These are phyloP conservation scores for Colletotrichum euphorbiae DNA, from an alignment of 2,329 filamentous ascomycete species.

Conservation along the genomic window DNA sequence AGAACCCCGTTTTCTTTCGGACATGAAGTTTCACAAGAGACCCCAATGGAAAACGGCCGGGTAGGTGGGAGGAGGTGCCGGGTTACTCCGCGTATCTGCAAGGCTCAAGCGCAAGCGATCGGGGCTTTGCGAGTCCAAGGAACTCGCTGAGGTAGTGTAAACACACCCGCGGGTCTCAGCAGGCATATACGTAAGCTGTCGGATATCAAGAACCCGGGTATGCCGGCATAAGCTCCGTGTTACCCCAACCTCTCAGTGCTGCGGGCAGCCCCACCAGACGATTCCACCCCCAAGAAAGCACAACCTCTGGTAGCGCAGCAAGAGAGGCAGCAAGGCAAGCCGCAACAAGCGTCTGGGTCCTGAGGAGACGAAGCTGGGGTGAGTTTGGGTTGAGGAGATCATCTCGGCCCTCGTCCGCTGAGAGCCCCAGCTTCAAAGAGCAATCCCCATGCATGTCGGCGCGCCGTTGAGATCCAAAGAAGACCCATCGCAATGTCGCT, in stretches of 20 bases:
- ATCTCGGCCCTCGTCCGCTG: not conserved
- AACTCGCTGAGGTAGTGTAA: not conserved
- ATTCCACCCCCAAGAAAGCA: not conserved
- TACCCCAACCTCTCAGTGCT: not conserved
- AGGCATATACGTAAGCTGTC: too few relatives aligned
- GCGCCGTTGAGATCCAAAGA: not conserved
- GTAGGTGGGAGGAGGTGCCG: not conserved
- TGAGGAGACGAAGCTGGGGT: not conserved
- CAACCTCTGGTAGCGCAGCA: too few relatives aligned
- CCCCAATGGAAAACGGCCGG: not conserved
- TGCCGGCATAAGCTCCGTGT: not conserved
- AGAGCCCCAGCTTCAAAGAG: too few relatives aligned
- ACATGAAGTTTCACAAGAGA: not conserved
- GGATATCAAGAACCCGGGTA: slow-evolving; percentile 8
- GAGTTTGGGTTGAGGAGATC: not conserved
- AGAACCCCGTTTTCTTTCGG: too few relatives aligned
- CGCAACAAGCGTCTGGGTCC: too few relatives aligned
- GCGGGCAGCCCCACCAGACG: not conserved
- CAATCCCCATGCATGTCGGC: not conserved
- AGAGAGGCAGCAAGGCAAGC: too few relatives aligned
- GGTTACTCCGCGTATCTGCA: not conserved
- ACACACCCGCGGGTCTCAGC: not conserved
- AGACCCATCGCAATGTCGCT: not conserved
- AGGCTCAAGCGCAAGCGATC: too few relatives aligned
- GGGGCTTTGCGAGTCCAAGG: not conserved